Evolutionary conservation across 2,329 filamentous ascomycete genomes (phyloP).

Genomic region (Colletotrichum tanaceti): DNA sequence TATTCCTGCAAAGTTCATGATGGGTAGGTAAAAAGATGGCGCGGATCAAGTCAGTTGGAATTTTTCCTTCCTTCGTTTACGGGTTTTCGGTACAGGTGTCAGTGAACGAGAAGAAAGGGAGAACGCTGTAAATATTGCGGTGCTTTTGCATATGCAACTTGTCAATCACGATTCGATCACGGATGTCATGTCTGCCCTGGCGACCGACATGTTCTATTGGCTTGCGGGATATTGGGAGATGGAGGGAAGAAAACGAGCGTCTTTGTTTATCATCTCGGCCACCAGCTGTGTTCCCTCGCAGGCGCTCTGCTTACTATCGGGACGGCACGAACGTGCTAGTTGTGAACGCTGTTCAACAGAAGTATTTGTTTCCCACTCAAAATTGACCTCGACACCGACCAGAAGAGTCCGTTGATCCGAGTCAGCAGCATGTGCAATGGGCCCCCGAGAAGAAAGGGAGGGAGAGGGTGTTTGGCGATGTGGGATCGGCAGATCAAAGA

Average conservation of each 20-base stretch:
- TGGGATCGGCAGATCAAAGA: conserved; percentile 12
- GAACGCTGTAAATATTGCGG: conserved; percentile 18
- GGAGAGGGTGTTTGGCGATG: neutral
- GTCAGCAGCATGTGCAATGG: neutral
- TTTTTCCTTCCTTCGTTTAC: neutral
- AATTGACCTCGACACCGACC: neutral
- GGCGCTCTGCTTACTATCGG: neutral
- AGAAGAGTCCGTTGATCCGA: neutral
- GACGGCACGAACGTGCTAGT: too few relatives aligned
- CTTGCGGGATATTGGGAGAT: neutral
- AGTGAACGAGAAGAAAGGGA: neutral
- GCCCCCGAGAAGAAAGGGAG: neutral
- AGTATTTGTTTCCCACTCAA: too few relatives aligned
- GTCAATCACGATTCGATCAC: conserved; percentile 7
- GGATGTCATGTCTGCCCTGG: neutral
- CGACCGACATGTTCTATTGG: neutral
- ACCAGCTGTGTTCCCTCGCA: neutral
- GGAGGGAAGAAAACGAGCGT: neutral
- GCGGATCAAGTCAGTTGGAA: conserved; percentile 1
- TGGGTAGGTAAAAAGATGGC: conserved; percentile 33
- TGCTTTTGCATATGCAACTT: conserved; percentile 22
- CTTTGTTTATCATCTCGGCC: neutral
- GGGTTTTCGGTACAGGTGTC: neutral
- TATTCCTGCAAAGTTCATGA: conserved; percentile 25
- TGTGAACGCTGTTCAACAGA: too few relatives aligned